Percentiles rank a stretch among this genome's conserved stretches.
Conservation (phyloP, 2,329 filamentous ascomycete species). For the Lachnellula cervina region DNA sequence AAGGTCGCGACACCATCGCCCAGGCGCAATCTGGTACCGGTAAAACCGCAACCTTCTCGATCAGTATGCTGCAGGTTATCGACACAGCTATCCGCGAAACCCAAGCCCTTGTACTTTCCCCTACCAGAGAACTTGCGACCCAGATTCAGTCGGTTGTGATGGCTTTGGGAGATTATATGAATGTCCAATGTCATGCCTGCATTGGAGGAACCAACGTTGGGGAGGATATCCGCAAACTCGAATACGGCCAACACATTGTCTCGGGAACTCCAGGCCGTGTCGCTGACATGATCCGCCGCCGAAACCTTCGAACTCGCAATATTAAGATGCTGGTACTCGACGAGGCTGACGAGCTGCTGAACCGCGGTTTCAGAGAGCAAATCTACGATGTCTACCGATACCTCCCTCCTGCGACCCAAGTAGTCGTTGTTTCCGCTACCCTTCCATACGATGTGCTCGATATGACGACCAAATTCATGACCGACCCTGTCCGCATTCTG, state of each 20-base stretch:
- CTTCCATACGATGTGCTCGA: conserved; percentile 96
- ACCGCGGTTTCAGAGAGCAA: conserved; percentile 94
- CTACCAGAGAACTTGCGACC: conserved; percentile 92
- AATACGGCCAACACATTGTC: conserved; percentile 96
- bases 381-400: conserved; percentile 99
- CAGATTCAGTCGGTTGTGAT: conserved; percentile 99
- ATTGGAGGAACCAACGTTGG: conserved; percentile 97
- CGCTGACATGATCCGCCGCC: conserved; percentile 74
- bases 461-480: conserved; percentile 99
- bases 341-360: conserved; percentile 74
- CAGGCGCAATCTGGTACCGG: conserved; percentile 96
- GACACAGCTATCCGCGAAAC: conserved; percentile 89
- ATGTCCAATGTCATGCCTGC: conserved; percentile 97
- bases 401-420: conserved; percentile 91
- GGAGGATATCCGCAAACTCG: conserved; percentile 95
- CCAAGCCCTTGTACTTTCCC: conserved; percentile 91
- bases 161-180: conserved; percentile 99
- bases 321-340: conserved; percentile 78
- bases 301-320: conserved; percentile 66
- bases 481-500: conserved; percentile 89
- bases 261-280: conserved; percentile 97
- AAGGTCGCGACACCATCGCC: conserved; percentile 96
- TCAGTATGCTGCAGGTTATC: conserved; percentile 93
- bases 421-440: conserved; percentile 96
- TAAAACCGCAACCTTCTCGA: conserved; percentile 95